Conservation (phyloP, 2,329 filamentous ascomycete genomes). For the Hymenoscyphus scutula region DNA sequence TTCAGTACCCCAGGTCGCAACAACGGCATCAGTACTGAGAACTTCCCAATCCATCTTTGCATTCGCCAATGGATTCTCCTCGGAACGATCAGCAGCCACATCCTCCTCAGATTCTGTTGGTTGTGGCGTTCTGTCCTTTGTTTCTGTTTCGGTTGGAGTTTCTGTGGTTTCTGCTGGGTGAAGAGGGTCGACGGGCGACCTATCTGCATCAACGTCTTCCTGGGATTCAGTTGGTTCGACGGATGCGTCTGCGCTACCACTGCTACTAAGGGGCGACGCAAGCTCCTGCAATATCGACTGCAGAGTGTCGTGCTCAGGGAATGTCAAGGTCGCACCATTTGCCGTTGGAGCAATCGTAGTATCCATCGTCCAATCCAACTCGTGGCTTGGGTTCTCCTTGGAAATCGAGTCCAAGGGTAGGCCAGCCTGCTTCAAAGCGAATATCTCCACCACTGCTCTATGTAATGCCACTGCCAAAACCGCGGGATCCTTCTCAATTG, state of each 20-base stretch:
- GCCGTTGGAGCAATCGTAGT: conserved; percentile 30
- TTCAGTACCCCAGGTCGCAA: conserved; percentile 48
- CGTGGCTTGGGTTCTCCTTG: conserved; percentile 15
- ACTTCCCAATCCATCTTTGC: conserved; percentile 17
- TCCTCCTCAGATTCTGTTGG: conserved; percentile 32
- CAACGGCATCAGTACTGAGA: conserved; percentile 30
- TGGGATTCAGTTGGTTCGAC: conserved; percentile 30
- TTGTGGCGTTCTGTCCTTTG: conserved; percentile 19
- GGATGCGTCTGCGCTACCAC: conserved; percentile 20
- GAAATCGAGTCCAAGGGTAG: conserved; percentile 32
- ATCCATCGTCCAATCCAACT: conserved; percentile 26
- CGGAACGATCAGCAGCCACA: conserved; percentile 30
- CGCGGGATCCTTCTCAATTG: conserved; percentile 37
- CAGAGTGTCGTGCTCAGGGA: conserved; percentile 18
- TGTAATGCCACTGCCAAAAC: conserved; percentile 47
- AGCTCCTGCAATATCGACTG: conserved; percentile 23
- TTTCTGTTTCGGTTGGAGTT: conserved; percentile 22
- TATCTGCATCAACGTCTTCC: conserved; percentile 30
- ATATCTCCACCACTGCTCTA: conserved; percentile 55
- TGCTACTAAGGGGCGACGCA: conserved; percentile 20
- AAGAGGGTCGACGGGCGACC: conserved; percentile 28
- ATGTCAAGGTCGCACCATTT: conserved; percentile 26
- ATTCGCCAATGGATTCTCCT: conserved; percentile 22
- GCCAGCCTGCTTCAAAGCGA: conserved; percentile 46
- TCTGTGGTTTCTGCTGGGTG: conserved; percentile 23